phyloP scores from a whole-genome alignment of 257 asterid species.

The Henckelia pumila region DNA sequence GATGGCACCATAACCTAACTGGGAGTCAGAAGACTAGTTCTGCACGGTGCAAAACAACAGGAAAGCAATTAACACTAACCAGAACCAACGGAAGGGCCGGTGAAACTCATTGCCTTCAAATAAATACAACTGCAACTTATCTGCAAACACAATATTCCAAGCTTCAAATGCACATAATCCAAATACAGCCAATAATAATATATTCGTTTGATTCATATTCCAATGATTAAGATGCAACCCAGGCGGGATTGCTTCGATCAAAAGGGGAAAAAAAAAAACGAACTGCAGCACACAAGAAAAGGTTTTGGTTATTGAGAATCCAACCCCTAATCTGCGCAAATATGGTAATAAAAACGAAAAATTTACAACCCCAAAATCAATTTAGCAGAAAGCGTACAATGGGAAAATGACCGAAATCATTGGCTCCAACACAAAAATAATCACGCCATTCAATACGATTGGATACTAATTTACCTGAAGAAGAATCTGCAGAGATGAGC shows the following conservation, averaged over 20 bases:
- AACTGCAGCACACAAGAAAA: background rate
- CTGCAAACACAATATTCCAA: conserved; percentile 21
- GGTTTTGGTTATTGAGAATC: background rate
- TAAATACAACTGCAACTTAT: conserved; percentile 25
- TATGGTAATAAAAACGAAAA: background rate
- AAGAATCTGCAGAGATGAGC: background rate
- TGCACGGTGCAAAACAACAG: background rate
- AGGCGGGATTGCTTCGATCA: background rate
- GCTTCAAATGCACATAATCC: background rate
- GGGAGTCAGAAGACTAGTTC: background rate
- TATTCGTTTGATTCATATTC: background rate
- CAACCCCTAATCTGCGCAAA: background rate
- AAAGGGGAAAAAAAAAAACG: too few relatives aligned
- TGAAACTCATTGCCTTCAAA: conserved; percentile 55
- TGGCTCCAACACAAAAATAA: background rate
- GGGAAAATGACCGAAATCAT: too few relatives aligned
- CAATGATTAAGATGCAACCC: background rate
- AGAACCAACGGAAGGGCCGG: conserved; percentile 61
- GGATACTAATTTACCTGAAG: background rate
- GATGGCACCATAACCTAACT: too few relatives aligned
- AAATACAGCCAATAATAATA: background rate
- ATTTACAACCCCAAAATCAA: background rate
- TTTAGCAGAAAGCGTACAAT: background rate
- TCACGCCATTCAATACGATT: background rate
- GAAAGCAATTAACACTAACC: conserved; percentile 42